phyloP scores from a whole-genome alignment of 805 yeast genomes.

The Metschnikowia matae region DNA sequence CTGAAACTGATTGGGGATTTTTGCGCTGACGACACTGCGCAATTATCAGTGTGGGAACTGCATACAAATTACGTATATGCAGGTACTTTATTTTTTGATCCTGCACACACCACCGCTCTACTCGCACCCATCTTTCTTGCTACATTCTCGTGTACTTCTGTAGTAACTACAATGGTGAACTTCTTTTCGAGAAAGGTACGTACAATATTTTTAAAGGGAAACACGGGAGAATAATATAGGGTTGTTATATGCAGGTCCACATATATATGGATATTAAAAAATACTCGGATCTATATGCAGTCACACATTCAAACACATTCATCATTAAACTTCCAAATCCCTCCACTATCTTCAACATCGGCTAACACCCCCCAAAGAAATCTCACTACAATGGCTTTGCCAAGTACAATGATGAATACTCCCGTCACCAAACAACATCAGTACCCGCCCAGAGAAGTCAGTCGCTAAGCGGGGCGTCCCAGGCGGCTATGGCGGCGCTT shows the following conservation, averaged over 20 bases:
- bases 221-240: no score
- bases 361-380: slow-evolving; percentile 6
- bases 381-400: slow-evolving; percentile 31
- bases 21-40: no score
- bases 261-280: no score
- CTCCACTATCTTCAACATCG: neutral
- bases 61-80: accelerated
- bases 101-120: neutral
- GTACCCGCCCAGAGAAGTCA: slow-evolving; percentile 20
- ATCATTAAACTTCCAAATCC: no score
- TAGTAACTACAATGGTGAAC: slow-evolving; percentile 6
- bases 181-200: slow-evolving; percentile 12
- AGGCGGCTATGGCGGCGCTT: slow-evolving; percentile 40
- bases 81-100: neutral
- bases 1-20: no score
- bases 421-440: slow-evolving; percentile 13
- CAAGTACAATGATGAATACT: slow-evolving; percentile 28
- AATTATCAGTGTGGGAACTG: no score
- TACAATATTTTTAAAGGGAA: neutral
- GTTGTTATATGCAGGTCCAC: no score
- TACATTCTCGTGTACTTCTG: neutral
- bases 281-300: neutral
- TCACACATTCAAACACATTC: neutral
- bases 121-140: slow-evolving; percentile 4
- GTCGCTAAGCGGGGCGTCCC: slow-evolving; percentile 34